These are phyloP conservation scores for Alternaria consortialis DNA, from an alignment of 2,329 filamentous ascomycete genomes.

Conservation along the genomic window DNA sequence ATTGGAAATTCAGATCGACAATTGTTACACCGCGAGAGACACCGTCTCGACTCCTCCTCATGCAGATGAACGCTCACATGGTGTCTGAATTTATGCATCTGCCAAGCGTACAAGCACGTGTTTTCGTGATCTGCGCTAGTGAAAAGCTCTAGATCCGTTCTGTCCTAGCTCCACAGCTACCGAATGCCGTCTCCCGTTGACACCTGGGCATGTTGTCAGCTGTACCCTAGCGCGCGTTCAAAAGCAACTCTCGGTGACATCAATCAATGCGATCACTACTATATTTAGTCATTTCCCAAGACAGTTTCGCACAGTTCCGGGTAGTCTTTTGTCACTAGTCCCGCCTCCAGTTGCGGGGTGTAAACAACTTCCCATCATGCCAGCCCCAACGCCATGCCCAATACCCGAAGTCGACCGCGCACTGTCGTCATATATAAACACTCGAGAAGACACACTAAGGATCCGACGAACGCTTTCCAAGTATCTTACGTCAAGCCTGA, in stretches of 20 bases:
- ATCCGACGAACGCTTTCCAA: constrained; percentile 47
- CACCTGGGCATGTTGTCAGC: not conserved
- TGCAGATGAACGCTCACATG: not conserved
- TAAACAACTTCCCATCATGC: constrained; percentile 24
- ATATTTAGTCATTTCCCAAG: not conserved
- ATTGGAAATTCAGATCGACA: constrained; percentile 5
- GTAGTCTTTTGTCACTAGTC: not conserved
- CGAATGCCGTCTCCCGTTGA: constrained; percentile 4
- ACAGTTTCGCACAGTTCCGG: not conserved
- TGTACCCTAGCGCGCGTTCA: not conserved
- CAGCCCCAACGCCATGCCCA: constrained; percentile 43
- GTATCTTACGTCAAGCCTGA: constrained; percentile 43
- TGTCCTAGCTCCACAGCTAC: not conserved
- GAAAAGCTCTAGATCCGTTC: not conserved
- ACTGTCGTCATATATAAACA: constrained; percentile 48
- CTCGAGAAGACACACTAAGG: constrained; percentile 48
- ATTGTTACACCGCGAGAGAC: not conserved
- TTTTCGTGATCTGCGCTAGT: constrained; percentile 11
- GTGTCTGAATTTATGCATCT: not conserved
- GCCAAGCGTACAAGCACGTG: constrained; percentile 7
- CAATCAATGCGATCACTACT: not conserved
- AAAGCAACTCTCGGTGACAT: not conserved
- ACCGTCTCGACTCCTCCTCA: not conserved
- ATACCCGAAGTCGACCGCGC: constrained; percentile 49
- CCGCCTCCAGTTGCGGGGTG: not conserved